Evolutionary conservation across 2,329 filamentous ascomycete species (phyloP).

Genomic region (Tolypocladium tropicale): DNA sequence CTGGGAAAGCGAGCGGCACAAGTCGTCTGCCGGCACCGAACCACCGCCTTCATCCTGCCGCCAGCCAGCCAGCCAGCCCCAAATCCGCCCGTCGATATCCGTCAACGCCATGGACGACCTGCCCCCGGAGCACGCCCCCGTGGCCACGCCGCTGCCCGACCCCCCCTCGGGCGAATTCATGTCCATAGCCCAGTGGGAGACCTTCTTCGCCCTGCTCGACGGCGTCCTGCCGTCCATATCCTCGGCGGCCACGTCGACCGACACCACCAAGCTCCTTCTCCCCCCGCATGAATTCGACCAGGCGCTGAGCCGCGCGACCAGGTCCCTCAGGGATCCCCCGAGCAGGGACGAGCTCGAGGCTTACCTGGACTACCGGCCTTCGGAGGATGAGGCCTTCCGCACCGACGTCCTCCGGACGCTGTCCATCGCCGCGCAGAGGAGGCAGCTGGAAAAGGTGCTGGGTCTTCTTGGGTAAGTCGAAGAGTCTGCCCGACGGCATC

Average conservation of each 20-base stretch:
- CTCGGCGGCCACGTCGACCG: constrained; percentile 20
- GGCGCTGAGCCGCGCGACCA: constrained; percentile 27
- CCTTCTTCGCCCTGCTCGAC: constrained; percentile 43
- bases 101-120: not conserved
- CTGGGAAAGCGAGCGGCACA: no score
- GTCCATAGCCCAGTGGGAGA: constrained; percentile 40
- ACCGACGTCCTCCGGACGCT: constrained; percentile 35
- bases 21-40: no score
- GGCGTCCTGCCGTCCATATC: constrained; percentile 51
- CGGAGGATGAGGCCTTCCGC: constrained; percentile 42
- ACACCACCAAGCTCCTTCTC: constrained; percentile 28
- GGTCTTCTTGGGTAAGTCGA: constrained; percentile 32
- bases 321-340: constrained; percentile 25
- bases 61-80: no score
- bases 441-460: constrained; percentile 28
- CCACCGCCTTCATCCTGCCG: no score
- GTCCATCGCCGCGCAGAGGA: constrained; percentile 22
- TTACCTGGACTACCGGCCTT: constrained; percentile 42
- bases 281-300: constrained; percentile 38
- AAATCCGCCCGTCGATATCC: no score
- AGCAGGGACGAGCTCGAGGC: constrained; percentile 34
- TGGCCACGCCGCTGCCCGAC: constrained; percentile 13
- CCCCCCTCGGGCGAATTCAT: constrained; percentile 26
- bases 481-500: not conserved
- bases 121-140: not conserved